phyloP scores from a whole-genome alignment of 2,329 filamentous ascomycete species.

The Ilyonectria robusta region DNA sequence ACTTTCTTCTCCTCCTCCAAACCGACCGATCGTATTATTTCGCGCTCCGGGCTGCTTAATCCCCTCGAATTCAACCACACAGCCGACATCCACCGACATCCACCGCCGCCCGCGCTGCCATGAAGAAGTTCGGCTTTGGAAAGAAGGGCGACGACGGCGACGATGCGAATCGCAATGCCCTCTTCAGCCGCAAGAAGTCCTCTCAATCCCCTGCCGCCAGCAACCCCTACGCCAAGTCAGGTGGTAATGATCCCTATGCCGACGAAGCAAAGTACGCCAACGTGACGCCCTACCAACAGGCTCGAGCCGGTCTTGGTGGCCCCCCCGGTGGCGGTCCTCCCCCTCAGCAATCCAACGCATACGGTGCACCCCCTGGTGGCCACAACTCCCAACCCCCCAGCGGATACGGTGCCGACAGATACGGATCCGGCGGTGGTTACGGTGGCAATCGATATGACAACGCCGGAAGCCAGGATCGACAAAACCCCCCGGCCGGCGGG shows the following conservation, averaged over 20 bases:
- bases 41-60: background rate
- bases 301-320: conserved; percentile 53
- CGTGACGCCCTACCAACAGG: conserved; percentile 62
- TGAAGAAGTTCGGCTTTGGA: conserved; percentile 74
- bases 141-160: conserved; percentile 68
- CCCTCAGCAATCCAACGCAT: conserved; percentile 46
- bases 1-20: conserved; percentile 36
- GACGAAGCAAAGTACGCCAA: conserved; percentile 62
- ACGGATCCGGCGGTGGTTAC: conserved; percentile 66
- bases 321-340: conserved; percentile 51
- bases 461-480: conserved; percentile 48
- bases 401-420: conserved; percentile 69
- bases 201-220: conserved; percentile 60
- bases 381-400: conserved; percentile 45
- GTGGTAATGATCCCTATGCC: conserved; percentile 67
- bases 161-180: conserved; percentile 63
- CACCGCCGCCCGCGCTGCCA: conserved; percentile 46
- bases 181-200: conserved; percentile 69
- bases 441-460: conserved; percentile 67
- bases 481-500: conserved; percentile 47
- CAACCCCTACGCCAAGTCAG: conserved; percentile 72
- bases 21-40: conserved; percentile 27
- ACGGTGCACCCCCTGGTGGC: conserved; percentile 42
- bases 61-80: conserved; percentile 5
- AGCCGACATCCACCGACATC: background rate